Evolutionary conservation across 2,329 filamentous ascomycete genomes (phyloP).

Genomic region (Colletotrichum higginsianum): DNA sequence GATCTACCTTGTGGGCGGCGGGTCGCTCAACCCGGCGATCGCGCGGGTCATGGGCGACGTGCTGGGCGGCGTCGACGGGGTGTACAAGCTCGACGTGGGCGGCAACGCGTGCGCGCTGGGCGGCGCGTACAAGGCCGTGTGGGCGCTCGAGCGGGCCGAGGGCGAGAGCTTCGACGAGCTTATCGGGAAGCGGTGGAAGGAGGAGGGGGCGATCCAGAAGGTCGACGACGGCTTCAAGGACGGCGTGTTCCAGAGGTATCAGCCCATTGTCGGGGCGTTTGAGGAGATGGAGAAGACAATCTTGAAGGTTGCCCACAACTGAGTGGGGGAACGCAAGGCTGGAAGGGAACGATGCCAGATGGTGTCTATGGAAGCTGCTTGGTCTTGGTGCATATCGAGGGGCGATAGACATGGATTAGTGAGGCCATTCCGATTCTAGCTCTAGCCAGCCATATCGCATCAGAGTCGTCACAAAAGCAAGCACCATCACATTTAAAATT

Average conservation of each 20-base stretch:
- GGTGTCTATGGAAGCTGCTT: too few relatives aligned
- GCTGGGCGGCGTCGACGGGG: conserved; percentile 84
- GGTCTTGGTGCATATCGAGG: background rate
- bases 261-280: conserved; percentile 82
- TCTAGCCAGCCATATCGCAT: background rate
- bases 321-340: conserved; percentile 10
- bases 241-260: conserved; percentile 84
- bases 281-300: conserved; percentile 80
- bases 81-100: conserved; percentile 94
- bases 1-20: conserved; percentile 95
- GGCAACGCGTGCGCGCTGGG: conserved; percentile 96
- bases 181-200: conserved; percentile 87
- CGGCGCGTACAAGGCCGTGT: conserved; percentile 95
- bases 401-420: too few relatives aligned
- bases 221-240: conserved; percentile 86
- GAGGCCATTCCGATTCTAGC: background rate
- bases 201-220: conserved; percentile 85
- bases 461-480: background rate
- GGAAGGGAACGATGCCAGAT: too few relatives aligned
- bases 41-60: conserved; percentile 88
- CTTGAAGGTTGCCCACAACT: conserved; percentile 60
- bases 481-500: background rate
- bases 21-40: conserved; percentile 90
- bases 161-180: conserved; percentile 90
- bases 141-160: conserved; percentile 81